Evolutionary conservation across 495 filamentous ascomycete genomes (phyloP), one percentile per base, ranked within the genome.

Genomic region (Thermothielavioides terrestris): DNA sequence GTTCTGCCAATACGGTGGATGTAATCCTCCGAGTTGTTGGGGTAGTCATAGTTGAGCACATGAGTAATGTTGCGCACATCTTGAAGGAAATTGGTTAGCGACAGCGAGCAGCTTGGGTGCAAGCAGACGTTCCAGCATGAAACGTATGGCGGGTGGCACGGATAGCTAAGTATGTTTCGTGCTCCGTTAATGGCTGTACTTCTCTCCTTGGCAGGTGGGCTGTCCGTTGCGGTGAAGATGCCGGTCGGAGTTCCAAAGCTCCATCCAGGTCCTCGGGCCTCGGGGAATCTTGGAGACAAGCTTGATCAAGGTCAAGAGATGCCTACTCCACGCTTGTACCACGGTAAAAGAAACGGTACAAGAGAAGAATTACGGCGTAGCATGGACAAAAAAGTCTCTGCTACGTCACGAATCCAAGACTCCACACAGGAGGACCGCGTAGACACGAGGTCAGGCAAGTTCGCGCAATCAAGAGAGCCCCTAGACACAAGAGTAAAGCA

Each of bases 1-100:
- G 91, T 97, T 80, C 89, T 82, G 68, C 85, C 92, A 75, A 98
- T 98, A 72, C 92, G 87, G 72, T 98, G 92, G 69, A 98, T 91
- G 62, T 98, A 98, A 70, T 96, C 91, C 74, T 98, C 92, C 71
- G 92, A 97, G 77, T 98, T 98, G 78, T 97, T 96, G 67, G 92
- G 92, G 69, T 95, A 95, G 72, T 98, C 92, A 86, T 96, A 97
- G 84, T 98, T 98, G 74, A 98, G 79, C 75, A 98, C 92, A 76
- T 98, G 92, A 71, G 91, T 96, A 73, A 98, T 98, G 79, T 98
- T 91, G 71, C 89, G 89, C 78, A 98, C 92, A 83, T 98, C 92
- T 98, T 95, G 38, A 83, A 67, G 15, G 50, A 48, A 59, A 69
- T 68, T 78, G 73, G 88, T 96, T 95, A 97, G 91, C 88, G 79